Percentiles rank a stretch among this genome's conserved stretches.
These are phyloP conservation scores for Colletotrichum sidae DNA, from an alignment of 2,329 filamentous ascomycete genomes.

Conservation along the genomic window DNA sequence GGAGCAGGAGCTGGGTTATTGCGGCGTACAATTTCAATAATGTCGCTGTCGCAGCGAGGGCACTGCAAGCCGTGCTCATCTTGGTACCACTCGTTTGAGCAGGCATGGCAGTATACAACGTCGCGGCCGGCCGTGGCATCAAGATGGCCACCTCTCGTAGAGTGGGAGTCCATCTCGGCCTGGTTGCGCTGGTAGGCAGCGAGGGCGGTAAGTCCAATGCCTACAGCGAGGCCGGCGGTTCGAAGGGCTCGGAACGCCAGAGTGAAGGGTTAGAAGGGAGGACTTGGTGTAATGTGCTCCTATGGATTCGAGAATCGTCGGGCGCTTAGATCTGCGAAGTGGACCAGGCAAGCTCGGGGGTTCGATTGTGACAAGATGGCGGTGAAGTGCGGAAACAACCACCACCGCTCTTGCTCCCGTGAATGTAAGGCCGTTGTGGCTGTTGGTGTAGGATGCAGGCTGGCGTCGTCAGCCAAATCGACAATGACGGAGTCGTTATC, in stretches of 20 bases:
- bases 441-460: constrained; percentile 19
- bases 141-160: constrained; percentile 52
- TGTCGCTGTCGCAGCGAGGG: constrained; percentile 81
- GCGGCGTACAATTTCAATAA: constrained; percentile 84
- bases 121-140: constrained; percentile 68
- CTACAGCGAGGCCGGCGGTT: constrained; percentile 65
- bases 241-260: constrained; percentile 69
- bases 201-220: constrained; percentile 69
- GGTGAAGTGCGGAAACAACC: background rate
- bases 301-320: background rate
- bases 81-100: constrained; percentile 83
- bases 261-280: constrained; percentile 47
- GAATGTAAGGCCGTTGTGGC: background rate
- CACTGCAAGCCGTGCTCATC: constrained; percentile 77
- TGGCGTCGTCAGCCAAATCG: constrained; percentile 23
- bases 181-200: constrained; percentile 64
- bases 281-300: background rate
- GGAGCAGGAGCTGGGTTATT: background rate
- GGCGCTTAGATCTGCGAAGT: constrained; percentile 4
- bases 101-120: constrained; percentile 88
- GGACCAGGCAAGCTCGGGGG: background rate
- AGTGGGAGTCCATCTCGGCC: constrained; percentile 53
- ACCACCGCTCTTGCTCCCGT: background rate
- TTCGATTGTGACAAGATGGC: background rate
- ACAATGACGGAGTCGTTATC: constrained; percentile 21